Conservation (phyloP, 2,329 filamentous ascomycete species). For the Trichoderma polysporum region DNA sequence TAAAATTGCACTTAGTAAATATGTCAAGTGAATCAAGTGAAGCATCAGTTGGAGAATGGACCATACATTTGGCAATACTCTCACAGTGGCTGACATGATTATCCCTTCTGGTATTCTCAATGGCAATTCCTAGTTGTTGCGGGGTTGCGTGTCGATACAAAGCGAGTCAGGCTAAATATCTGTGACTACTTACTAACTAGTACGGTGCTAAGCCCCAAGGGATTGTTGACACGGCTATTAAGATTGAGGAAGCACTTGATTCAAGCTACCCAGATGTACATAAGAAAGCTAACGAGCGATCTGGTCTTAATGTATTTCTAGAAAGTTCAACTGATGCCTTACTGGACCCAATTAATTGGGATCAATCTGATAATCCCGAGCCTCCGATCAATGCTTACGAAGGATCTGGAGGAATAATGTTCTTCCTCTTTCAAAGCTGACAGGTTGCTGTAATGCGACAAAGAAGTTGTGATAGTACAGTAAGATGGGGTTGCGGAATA, state of each 20-base stretch:
- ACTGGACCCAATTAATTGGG: neutral
- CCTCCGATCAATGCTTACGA: neutral
- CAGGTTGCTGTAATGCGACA: neutral
- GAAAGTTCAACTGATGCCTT: neutral
- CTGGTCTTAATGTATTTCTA: neutral
- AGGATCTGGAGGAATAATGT: neutral
- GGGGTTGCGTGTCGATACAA: slow-evolving; percentile 6
- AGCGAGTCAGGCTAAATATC: neutral
- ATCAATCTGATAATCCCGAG: neutral
- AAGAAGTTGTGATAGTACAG: neutral
- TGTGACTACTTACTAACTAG: neutral
- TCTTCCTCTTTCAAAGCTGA: neutral
- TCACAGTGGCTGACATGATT: slow-evolving; percentile 5
- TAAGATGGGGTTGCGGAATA: neutral
- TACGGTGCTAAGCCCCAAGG: neutral
- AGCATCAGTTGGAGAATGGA: neutral
- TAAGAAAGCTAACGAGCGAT: neutral
- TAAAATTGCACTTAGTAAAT: slow-evolving; percentile 29
- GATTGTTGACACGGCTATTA: neutral
- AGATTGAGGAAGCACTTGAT: neutral
- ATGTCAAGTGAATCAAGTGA: neutral
- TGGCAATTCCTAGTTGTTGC: neutral
- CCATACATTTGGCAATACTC: slow-evolving; percentile 18
- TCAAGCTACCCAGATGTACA: neutral
- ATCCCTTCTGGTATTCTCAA: neutral